phyloP scores from a whole-genome alignment of 2,329 filamentous ascomycete genomes.

The Phyllosticta citrichinensis region DNA sequence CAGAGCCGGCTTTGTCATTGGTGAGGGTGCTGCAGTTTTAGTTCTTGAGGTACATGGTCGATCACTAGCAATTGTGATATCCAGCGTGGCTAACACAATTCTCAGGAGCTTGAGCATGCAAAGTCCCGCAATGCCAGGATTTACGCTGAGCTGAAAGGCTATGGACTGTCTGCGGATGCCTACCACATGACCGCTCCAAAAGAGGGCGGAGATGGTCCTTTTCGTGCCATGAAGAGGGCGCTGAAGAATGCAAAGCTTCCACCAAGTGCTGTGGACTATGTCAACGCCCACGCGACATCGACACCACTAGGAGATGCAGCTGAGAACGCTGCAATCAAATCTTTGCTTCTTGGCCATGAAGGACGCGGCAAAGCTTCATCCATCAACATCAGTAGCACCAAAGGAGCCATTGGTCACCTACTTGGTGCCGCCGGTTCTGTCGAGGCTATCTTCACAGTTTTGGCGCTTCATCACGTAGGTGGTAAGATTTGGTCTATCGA shows the following conservation, averaged over 20 bases:
- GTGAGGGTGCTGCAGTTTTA: slow-evolving; percentile 81
- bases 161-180: slow-evolving; percentile 84
- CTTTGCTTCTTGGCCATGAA: slow-evolving; percentile 63
- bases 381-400: slow-evolving; percentile 84
- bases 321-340: slow-evolving; percentile 73
- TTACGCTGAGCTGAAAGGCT: slow-evolving; percentile 82
- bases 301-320: slow-evolving; percentile 78
- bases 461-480: slow-evolving; percentile 67
- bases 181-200: slow-evolving; percentile 88
- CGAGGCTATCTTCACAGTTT: slow-evolving; percentile 75
- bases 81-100: slow-evolving; percentile 8
- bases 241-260: slow-evolving; percentile 60
- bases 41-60: slow-evolving; percentile 56
- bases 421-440: slow-evolving; percentile 85
- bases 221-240: slow-evolving; percentile 75
- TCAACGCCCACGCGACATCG: slow-evolving; percentile 92
- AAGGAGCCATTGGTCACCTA: slow-evolving; percentile 85
- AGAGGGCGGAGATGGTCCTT: slow-evolving; percentile 71
- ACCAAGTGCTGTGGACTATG: slow-evolving; percentile 69
- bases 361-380: slow-evolving; percentile 52
- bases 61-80: neutral
- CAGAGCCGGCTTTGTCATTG: slow-evolving; percentile 80
- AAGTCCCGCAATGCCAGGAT: slow-evolving; percentile 66
- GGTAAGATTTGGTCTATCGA: slow-evolving; percentile 21
- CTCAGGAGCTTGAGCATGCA: slow-evolving; percentile 75